phyloP scores from a whole-genome alignment of 1,139 yeast genomes.

The Saccharomyces hybrid region DNA sequence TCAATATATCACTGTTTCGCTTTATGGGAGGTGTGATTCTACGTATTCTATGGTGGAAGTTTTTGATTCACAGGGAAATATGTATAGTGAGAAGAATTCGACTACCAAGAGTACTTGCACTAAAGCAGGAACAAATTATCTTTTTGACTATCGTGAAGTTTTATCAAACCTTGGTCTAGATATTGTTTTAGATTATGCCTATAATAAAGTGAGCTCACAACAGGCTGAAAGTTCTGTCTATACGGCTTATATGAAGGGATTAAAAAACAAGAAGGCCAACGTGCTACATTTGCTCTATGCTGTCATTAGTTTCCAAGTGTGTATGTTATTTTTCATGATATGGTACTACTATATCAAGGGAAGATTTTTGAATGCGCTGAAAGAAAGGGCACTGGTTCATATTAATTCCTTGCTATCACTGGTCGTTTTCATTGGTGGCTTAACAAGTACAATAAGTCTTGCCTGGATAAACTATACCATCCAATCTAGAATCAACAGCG shows the following conservation, averaged over 20 bases:
- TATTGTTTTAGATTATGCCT: slow-evolving; percentile 28
- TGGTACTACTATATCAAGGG: slow-evolving; percentile 27
- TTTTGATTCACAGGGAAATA: background rate
- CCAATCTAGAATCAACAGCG: slow-evolving; percentile 17
- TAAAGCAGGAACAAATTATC: slow-evolving; percentile 13
- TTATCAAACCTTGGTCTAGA: slow-evolving; percentile 21
- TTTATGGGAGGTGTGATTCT: slow-evolving; percentile 25
- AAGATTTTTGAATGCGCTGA: slow-evolving; percentile 14
- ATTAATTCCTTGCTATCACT: slow-evolving; percentile 20
- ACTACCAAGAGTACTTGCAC: slow-evolving; percentile 13
- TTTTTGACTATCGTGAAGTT: slow-evolving; percentile 26
- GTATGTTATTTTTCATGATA: slow-evolving; percentile 10
- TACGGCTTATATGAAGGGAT: slow-evolving; percentile 9
- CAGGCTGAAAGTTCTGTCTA: slow-evolving; percentile 8
- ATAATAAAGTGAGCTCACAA: slow-evolving; percentile 6
- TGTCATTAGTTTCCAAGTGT: slow-evolving; percentile 10
- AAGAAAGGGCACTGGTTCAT: slow-evolving; percentile 21
- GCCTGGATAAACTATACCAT: slow-evolving; percentile 16
- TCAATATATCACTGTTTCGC: slow-evolving; percentile 19
- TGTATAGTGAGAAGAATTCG: slow-evolving; percentile 10
- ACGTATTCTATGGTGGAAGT: slow-evolving; percentile 5
- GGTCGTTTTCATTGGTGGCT: slow-evolving; percentile 17
- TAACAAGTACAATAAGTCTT: slow-evolving; percentile 15
- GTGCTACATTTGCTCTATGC: slow-evolving; percentile 18
- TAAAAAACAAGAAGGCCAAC: slow-evolving; percentile 11